Conservation (phyloP, 108 stramenopile species). For the Ochromonas danica region DNA sequence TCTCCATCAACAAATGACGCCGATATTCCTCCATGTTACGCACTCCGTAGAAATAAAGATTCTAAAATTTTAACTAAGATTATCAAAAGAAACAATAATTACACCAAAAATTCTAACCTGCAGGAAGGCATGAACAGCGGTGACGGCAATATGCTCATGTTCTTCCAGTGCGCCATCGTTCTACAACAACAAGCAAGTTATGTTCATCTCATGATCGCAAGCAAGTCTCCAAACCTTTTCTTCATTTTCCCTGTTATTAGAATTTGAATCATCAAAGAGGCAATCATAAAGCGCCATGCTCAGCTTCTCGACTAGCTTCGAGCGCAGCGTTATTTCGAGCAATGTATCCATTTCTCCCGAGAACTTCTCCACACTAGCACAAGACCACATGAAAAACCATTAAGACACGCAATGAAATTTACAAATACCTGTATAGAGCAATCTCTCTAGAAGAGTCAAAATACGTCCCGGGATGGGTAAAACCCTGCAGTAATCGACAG, state of each 20-base stretch:
- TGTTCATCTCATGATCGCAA: not conserved
- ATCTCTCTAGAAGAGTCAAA: conserved; percentile 33
- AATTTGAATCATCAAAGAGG: too few relatives aligned
- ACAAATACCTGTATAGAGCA: conserved; percentile 29
- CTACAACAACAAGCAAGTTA: not conserved
- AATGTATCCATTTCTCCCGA: conserved; percentile 54
- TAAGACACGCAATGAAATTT: conserved; percentile 1
- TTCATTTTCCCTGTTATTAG: too few relatives aligned
- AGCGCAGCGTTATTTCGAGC: conserved; percentile 53
- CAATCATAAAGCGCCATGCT: conserved; percentile 54
- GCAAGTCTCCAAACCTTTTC: too few relatives aligned
- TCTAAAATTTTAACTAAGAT: conserved; percentile 22
- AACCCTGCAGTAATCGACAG: conserved; percentile 58
- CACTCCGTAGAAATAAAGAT: conserved; percentile 58
- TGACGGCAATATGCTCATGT: conserved; percentile 44
- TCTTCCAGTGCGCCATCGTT: conserved; percentile 39
- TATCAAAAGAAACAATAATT: not conserved
- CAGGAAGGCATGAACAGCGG: conserved; percentile 53
- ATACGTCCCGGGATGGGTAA: conserved; percentile 62
- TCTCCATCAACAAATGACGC: conserved; percentile 56
- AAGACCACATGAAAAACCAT: not conserved
- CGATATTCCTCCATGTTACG: conserved; percentile 46
- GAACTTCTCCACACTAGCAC: conserved; percentile 45
- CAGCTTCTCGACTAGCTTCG: conserved; percentile 59
- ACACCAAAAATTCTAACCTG: conserved; percentile 42